Evolutionary conservation across 1,139 yeast genomes (phyloP), one percentile per base, ranked within the genome.

Genomic region (Kurtzmaniella quercitrusa): DNA sequence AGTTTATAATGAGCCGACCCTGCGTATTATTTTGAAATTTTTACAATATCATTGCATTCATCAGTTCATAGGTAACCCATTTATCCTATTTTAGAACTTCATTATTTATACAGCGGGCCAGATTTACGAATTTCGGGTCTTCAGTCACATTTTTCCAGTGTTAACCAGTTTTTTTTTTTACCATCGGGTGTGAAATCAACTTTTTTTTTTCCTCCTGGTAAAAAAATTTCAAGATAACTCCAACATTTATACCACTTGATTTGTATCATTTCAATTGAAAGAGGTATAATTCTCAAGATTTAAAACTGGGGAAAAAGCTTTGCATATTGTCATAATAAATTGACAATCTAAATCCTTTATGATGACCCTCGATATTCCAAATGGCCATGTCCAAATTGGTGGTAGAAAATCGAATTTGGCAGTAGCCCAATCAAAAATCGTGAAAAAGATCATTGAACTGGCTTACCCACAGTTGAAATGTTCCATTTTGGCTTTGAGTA

Each of bases 371-470:
- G 46, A 45, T 19, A 50, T 55, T 45, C 59, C 60, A 39, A 54
- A 52, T 43, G 59, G 59, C 45, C 68, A 64, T 50, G 57, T 72
- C 36, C 74, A 72, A 48, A 84, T 93, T 33, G 98, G 98, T 33
- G 96, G 98, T 26, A 80, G 98, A 59, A 84, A 85, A 61, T 88
- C 96, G 17, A 74, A 78, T 50, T 71, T 93, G 49, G 98, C 98
- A 1, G 89, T 93, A 16, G 78, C 78, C 8, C 98, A 93, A 71
- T 80, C 93, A 38, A 84, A 87, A 56, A 77, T 79, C 42, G 88
- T 93, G 38, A 84, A 83, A 50, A 72, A 68, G 15, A 54, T 70
- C 41, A 83, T 93, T 44, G 74, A 78, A 51, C 58, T 65, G 20
- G 71, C 71, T 36, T 85, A 80, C 55, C 89, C 95, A 9, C 72